Evolutionary conservation across 2,329 filamentous ascomycete species (phyloP).

Genomic region (Phyllachora maydis): DNA sequence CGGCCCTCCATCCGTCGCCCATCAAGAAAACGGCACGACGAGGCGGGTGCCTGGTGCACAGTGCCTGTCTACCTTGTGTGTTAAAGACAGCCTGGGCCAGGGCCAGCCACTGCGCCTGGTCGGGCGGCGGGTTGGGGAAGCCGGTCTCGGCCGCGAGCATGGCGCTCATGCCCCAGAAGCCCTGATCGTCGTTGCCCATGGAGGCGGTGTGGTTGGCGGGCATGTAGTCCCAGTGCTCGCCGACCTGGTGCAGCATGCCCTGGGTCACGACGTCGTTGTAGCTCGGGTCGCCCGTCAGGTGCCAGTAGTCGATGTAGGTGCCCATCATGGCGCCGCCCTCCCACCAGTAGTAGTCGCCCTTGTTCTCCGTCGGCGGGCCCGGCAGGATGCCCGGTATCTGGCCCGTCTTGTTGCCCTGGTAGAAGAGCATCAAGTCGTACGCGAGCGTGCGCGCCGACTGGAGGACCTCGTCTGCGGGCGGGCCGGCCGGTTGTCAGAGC

Average conservation of each 20-base stretch:
- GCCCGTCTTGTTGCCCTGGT: conserved; percentile 21
- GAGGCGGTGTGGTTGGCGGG: conserved; percentile 28
- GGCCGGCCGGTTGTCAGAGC: too few relatives aligned
- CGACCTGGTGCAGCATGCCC: conserved; percentile 29
- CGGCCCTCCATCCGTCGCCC: too few relatives aligned
- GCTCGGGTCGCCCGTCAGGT: conserved; percentile 33
- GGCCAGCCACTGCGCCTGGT: conserved; percentile 37
- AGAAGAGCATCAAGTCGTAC: conserved; percentile 23
- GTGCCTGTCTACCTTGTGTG: conserved; percentile 31
- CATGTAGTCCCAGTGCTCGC: conserved; percentile 31
- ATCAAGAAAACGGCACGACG: too few relatives aligned
- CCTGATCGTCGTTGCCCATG: conserved; percentile 48
- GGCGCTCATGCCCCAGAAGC: conserved; percentile 48
- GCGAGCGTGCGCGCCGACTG: too few relatives aligned
- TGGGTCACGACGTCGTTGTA: conserved; percentile 34
- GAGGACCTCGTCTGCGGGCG: too few relatives aligned
- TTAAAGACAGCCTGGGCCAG: conserved; percentile 53
- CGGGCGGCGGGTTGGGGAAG: conserved; percentile 34
- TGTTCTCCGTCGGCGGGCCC: conserved; percentile 20
- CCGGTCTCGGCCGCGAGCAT: conserved; percentile 46
- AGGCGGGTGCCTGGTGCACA: too few relatives aligned
- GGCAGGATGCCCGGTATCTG: conserved; percentile 24
- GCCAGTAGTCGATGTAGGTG: conserved; percentile 43
- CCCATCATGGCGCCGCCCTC: conserved; percentile 42
- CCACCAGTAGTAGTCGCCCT: conserved; percentile 46